Conservation (phyloP, 805 yeast genomes). For the Kodamaea neixiangensis region DNA sequence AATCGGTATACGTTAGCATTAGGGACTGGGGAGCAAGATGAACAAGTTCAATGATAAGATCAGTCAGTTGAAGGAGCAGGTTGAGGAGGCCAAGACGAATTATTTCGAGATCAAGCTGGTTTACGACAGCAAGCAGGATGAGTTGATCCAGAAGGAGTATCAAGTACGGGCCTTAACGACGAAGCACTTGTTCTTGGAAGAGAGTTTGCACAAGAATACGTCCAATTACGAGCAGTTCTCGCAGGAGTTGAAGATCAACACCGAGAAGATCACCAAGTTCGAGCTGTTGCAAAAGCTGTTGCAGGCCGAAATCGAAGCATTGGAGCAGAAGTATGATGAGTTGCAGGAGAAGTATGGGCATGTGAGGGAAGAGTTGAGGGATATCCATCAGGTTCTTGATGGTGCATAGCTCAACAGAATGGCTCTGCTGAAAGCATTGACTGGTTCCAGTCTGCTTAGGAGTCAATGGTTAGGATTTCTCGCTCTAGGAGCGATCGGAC, state of each 20-base stretch:
- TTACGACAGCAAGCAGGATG: conserved; percentile 10
- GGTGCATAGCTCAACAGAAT: not conserved
- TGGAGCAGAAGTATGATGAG: conserved; percentile 15
- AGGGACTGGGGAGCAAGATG: conserved; percentile 10
- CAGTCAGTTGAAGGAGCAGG: conserved; percentile 13
- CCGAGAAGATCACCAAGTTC: conserved; percentile 7
- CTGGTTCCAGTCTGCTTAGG: not conserved
- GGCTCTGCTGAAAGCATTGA: not conserved
- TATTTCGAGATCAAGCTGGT: conserved; percentile 16
- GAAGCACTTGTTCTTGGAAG: conserved; percentile 14
- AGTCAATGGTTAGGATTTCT: not conserved
- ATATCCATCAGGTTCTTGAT: conserved; percentile 15
- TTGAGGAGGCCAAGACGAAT: conserved; percentile 13
- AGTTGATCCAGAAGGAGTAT: conserved; percentile 18
- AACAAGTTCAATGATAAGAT: conserved; percentile 19
- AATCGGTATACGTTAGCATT: not conserved
- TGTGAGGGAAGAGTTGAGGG: conserved; percentile 16
- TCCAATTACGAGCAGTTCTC: conserved; percentile 1
- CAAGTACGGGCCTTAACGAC: conserved; percentile 10
- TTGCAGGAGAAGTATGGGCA: conserved; percentile 6
- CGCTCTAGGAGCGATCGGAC: not conserved
- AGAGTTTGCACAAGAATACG: conserved; percentile 10
- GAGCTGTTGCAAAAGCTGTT: conserved; percentile 7
- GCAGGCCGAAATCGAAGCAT: conserved; percentile 11
- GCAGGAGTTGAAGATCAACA: conserved; percentile 9